Evolutionary conservation across 768 basidiomycete species (phyloP).

Genomic region (Tylopilus subfusipes): DNA sequence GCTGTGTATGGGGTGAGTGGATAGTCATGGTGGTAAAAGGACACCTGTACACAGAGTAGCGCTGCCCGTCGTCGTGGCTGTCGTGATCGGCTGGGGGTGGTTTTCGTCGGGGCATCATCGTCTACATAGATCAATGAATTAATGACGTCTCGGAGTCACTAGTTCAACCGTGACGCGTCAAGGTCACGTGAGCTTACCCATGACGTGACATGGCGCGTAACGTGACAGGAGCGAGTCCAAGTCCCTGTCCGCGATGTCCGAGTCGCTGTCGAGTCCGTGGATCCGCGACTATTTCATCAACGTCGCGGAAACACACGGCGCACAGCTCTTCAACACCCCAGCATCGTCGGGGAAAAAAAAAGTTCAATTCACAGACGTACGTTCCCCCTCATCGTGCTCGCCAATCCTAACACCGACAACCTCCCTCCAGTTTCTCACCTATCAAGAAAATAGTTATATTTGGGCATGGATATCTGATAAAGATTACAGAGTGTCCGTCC

Average conservation of each 20-base stretch:
- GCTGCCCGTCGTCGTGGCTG: not conserved
- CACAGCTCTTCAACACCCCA: constrained; percentile 31
- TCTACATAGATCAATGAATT: not conserved
- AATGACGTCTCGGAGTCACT: too few relatives aligned
- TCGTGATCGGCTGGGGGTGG: constrained; percentile 12
- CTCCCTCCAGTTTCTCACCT: constrained; percentile 52
- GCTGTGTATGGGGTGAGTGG: constrained; percentile 6
- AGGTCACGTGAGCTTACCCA: constrained; percentile 14
- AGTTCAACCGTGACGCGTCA: constrained; percentile 7
- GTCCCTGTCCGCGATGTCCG: constrained; percentile 32
- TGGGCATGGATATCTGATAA: constrained; percentile 70
- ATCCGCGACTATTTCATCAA: constrained; percentile 49
- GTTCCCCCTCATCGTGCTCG: not conserved
- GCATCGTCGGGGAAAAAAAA: constrained; percentile 40
- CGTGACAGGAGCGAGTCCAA: constrained; percentile 6
- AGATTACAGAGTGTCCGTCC: constrained; percentile 44
- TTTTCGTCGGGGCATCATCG: constrained; percentile 24
- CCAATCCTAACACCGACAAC: constrained; percentile 4
- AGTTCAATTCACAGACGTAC: constrained; percentile 59
- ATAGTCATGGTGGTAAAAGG: not conserved
- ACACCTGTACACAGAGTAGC: constrained; percentile 6
- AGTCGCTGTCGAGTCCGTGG: constrained; percentile 47
- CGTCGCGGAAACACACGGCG: constrained; percentile 52
- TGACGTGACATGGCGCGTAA: constrained; percentile 16
- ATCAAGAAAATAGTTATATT: constrained; percentile 41